Base-by-base conservation (phyloP, 352 stramenopile genomes). In the Peronosclerospora sorghi region DNA sequence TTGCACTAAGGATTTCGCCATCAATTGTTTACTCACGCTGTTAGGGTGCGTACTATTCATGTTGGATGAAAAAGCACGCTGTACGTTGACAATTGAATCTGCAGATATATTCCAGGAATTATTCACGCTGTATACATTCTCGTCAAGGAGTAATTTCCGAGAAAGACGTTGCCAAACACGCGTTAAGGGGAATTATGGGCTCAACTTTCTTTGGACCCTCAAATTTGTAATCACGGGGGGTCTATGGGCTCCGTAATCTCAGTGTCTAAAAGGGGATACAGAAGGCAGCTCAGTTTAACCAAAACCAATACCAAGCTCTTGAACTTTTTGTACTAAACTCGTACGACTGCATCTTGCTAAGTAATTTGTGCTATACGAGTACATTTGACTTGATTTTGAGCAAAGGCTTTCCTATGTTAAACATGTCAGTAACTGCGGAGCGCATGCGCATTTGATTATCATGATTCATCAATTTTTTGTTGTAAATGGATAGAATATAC, bases 11-110 rank as follows among this genome's bases (percentile, higher is more conserved):
- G 68, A 75, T 41, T 50, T 86, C 23, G 66, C 66, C 5, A 80
- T 83, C 49, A 86, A 86, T 50, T 52, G 61, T 8, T 39, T 86
- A 50, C 67, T 86, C 41, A 83, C 70, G 38, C 13, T 82, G 3
- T 60, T 81, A 39, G 65, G 68, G 68, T 80, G 35, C 23, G 60
- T 56, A 12, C 26, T 30, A 12, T 30, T 12, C 13, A 34, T 3
- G 28, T 34, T 9, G 28, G n/a, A n/a, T 34, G 4, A 3, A 13
- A n/a, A n/a, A n/a, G n/a, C 15, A 5, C 7, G 28, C 28, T n/a
- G 28, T 13, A n/a, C 2, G 10, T 20, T 37, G n/a, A 18, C 32
- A 20, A 9, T 2, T 20, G 34, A 27, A 9, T 6, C 34, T 14
- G 14, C 32, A 83, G 69, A 3, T 82, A 79, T 57, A 41, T 83